Base-by-base conservation (phyloP, 495 filamentous ascomycete species). In the Xylaria scruposa region DNA sequence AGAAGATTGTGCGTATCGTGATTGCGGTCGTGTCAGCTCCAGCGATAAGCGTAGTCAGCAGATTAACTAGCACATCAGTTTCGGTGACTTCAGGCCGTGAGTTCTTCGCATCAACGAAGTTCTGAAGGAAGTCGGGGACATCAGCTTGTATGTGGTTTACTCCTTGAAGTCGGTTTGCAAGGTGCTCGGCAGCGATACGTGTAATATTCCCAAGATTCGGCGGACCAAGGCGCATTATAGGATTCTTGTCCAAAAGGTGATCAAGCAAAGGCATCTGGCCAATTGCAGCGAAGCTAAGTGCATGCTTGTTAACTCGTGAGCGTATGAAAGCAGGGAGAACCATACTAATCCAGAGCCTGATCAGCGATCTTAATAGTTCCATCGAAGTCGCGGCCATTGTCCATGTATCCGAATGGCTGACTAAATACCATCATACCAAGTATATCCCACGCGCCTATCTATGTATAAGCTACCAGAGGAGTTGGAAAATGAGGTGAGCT, bases 111-210 rank as follows among this genome's bases (percentile, higher is more conserved):
- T 51, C 47, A 51, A 51, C n/a, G 47, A 51, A 51, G 47, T 51
- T n/a, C n/a, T 51, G 47, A 12, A 51, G 47, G 47, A 51, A 51
- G 86, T 1, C 83, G 77, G 47, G 80, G 73, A 13, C 71, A 59
- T 24, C 74, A 76, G 17, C 78, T 67, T 51, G 61, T 56, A 24
- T 21, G n/a, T 21, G 6, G n/a, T 51, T 24, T 10, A 3, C 47
- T 51, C n/a, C n/a, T 9, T 10, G 19, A 0, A 51, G 47, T 51
- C 47, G 47, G 9, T 24, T n/a, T 24, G 19, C 47, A 51, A 51
- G 47, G 47, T 51, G 5, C n/a, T 21, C 9, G 7, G 47, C 47
- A 10, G 47, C 47, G 47, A 51, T 51, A 24, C 47, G n/a, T n/a
- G 47, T 51, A 19, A 51, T 51, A 51, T 51, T 51, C 21, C 47